Base-by-base conservation (phyloP, 306 rosid species). In the Phaseolus lunatus region DNA sequence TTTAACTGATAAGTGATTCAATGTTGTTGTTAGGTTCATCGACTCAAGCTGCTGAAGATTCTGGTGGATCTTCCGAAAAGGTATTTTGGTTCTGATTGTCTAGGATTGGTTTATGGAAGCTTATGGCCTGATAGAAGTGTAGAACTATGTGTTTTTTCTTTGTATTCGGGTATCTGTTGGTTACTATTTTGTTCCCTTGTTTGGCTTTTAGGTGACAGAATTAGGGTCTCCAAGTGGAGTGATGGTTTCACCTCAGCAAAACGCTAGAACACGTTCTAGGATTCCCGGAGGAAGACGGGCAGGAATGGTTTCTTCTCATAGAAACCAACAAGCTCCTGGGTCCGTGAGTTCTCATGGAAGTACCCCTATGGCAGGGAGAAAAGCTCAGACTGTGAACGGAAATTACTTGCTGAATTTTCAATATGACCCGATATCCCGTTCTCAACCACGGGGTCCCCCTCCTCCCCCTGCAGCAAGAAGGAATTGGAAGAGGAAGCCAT, bases 341-440 rank as follows among this genome's bases (percentile, higher is more conserved):
- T 61, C 71, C 43, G 76, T n/a, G 16, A 84, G 58, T 82, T 81
- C 89, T 81, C 90, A 84, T 33, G 92, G 92, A 65, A 87, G 78
- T 78, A 73, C 84, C 22, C 75, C 87, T 39, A 76, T 82, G 6
- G 49, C 88, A 16, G 96, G 96, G 71, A 89, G 90, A 85, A 92
- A 77, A 81, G 61, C 90, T 63, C 98, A 92, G 81, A 53, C 80
- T 69, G 86, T 70, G 67, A 95, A 87, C 85, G 98, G 89, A 14
- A 95, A 95, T 77, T 89, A 95, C 86, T 87, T 95, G 85, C 86
- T 95, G 81, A 95, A 95, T 77, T 95, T 95, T 87, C 92, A 95
- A 23, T 95, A 95, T 84, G 96, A 90, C 52, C 91, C 97, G 48
- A 89, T 95, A 76, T 84, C 92, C 23, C 97, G 93, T 56, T 83